phyloP scores from a whole-genome alignment of 768 basidiomycete genomes.

The Suillus spraguei region DNA sequence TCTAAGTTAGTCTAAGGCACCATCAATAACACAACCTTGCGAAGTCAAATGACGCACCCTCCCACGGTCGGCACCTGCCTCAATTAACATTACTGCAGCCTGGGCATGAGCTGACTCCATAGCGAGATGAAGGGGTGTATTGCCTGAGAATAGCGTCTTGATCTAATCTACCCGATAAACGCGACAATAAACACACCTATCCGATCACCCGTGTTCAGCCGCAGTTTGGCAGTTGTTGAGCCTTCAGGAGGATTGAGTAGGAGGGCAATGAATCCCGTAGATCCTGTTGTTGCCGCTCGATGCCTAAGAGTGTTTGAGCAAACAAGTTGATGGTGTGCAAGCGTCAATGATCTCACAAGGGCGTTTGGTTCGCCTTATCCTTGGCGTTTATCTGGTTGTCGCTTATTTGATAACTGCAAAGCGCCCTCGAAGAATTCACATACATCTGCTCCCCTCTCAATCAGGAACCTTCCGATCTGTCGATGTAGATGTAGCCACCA shows the following conservation, averaged over 20 bases:
- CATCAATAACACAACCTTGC: slow-evolving; percentile 1
- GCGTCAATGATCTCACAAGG: slow-evolving; percentile 60
- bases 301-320: slow-evolving; percentile 54
- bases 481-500: slow-evolving; percentile 33
- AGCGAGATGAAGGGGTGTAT: slow-evolving; percentile 95
- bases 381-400: slow-evolving; percentile 82
- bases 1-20: slow-evolving; percentile 75
- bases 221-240: slow-evolving; percentile 58
- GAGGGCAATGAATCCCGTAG: slow-evolving; percentile 83
- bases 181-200: slow-evolving; percentile 49
- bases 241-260: slow-evolving; percentile 84
- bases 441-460: slow-evolving; percentile 90
- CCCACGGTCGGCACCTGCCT: slow-evolving; percentile 92
- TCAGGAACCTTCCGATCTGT: slow-evolving; percentile 86
- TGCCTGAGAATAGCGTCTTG: slow-evolving; percentile 53
- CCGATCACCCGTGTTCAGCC: slow-evolving; percentile 85
- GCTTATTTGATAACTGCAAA: slow-evolving; percentile 33
- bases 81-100: slow-evolving; percentile 87
- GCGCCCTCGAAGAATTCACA: slow-evolving; percentile 40
- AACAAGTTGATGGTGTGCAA: not conserved
- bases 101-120: slow-evolving; percentile 96
- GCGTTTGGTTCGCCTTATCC: slow-evolving; percentile 91
- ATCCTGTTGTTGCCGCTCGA: slow-evolving; percentile 95
- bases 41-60: slow-evolving; percentile 55
- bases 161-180: not conserved